Evolutionary conservation across 352 stramenopile genomes (phyloP), one percentile per base, ranked within the genome.

Genomic region (Thalassiosira sp.): DNA sequence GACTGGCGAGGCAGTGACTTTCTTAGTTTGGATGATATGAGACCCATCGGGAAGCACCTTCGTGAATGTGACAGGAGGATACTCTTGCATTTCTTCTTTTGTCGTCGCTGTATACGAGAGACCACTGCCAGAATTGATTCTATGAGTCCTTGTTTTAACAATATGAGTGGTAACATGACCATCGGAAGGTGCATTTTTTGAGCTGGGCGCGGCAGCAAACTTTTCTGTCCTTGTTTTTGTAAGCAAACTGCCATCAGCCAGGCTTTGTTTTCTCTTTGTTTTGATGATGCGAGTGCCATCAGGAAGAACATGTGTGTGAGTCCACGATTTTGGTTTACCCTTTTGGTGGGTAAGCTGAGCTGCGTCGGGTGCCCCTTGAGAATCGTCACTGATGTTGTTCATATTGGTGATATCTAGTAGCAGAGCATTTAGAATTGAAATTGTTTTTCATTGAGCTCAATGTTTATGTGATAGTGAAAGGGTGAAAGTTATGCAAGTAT

Each of bases 281-380:
- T 7, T 60, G 51, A 60, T 60, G 25, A 60, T 18, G 10, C 25
- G 51, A n/a, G 51, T 43, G 5, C 51, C 51, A 25, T 60, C 51
- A 15, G 51, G 27, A 28, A 60, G n/a, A n/a, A n/a, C n/a, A n/a
- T n/a, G n/a, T n/a, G n/a, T n/a, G n/a, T n/a, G 51, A 3, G 35
- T 28, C 5, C 10, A 8, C 7, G 22, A 15, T 40, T 60, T 60
- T 42, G 28, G 22, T 3, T 25, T 57, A 10, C 28, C 24, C 7
- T 57, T 16, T 25, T 57, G 24, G 22, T 57, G 48, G 43, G 33
- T 11, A 40, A 40, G 5, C 5, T 40, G 33, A 40, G 33, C 33
- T 11, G 33, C 33, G 5, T 11, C 33, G 5, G 33, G 5, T 40
- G 33, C 33, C 33, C n/a, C n/a, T n/a, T n/a, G n/a, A n/a, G n/a